A percentile compares a stretch with the other conserved stretches of the same genome.
These are phyloP conservation scores for Cydonia oblonga DNA, from an alignment of 331 rosid genomes.

Conservation along the genomic window DNA sequence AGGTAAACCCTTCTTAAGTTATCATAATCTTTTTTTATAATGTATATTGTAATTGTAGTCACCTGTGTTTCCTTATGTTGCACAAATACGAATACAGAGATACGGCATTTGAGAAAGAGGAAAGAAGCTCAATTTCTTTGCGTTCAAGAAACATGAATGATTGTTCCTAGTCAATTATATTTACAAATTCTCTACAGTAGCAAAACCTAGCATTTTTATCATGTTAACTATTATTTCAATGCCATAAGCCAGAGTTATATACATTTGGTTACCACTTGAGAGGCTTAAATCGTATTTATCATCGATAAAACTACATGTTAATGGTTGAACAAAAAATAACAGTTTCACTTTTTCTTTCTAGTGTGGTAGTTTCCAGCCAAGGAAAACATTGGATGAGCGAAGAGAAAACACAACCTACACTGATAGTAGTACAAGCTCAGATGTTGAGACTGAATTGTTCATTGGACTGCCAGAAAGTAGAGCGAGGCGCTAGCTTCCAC, in stretches of 20 bases:
- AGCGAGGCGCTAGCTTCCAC: conserved; percentile 15
- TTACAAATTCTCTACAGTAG: not conserved
- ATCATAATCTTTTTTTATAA: not conserved
- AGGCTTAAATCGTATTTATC: not conserved
- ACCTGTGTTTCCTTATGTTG: not conserved
- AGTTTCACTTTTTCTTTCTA: not conserved
- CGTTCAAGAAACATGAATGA: not conserved
- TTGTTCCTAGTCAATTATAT: not conserved
- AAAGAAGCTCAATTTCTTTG: not conserved
- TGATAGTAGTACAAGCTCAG: conserved; percentile 39
- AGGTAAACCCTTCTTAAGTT: conserved; percentile 31
- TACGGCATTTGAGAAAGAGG: not conserved
- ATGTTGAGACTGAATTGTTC: conserved; percentile 58
- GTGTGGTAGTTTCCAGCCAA: conserved; percentile 10
- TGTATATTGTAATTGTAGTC: not conserved
- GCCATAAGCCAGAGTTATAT: not conserved
- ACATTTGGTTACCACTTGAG: not conserved
- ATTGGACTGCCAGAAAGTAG: conserved; percentile 60
- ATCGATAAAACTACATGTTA: not conserved
- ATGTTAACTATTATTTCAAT: not conserved
- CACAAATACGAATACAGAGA: not conserved
- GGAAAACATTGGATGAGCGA: conserved; percentile 6
- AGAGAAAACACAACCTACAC: conserved; percentile 12
- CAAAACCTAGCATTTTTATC: not conserved
- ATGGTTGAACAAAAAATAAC: not conserved